Conservation (phyloP, 805 yeast genomes). For the Candida xiaguanensis region DNA sequence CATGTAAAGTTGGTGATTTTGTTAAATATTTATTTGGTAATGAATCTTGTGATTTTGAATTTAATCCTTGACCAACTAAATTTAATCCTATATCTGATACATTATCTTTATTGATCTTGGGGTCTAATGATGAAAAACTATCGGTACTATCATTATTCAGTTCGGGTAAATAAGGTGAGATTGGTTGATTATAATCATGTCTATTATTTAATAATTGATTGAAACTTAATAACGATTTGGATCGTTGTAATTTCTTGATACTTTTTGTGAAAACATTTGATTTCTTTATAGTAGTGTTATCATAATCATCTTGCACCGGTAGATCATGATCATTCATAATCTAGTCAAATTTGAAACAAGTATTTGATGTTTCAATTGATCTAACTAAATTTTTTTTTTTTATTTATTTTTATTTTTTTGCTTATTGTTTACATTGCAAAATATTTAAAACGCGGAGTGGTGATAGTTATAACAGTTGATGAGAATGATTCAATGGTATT, state of each 20-base stretch:
- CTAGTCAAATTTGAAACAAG: background rate
- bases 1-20: conserved; percentile 10
- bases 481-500: no score
- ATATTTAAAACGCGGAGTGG: no score
- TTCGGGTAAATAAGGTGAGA: background rate
- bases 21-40: conserved; percentile 1
- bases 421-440: no score
- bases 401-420: no score
- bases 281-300: background rate
- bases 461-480: no score
- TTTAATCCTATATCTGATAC: conserved; percentile 19
- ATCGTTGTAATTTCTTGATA: conserved; percentile 4
- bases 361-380: no score
- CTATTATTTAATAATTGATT: conserved; percentile 1
- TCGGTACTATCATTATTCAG: conserved; percentile 3
- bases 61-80: conserved; percentile 26
- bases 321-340: conserved; percentile 3
- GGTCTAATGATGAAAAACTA: conserved; percentile 15
- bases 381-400: no score
- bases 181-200: background rate
- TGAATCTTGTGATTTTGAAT: conserved; percentile 11
- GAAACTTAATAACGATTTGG: conserved; percentile 5
- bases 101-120: conserved; percentile 9
- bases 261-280: conserved; percentile 1
- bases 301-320: background rate